phyloP scores from a whole-genome alignment of 768 basidiomycete species.

The Lactarius pseudohatsudake region DNA sequence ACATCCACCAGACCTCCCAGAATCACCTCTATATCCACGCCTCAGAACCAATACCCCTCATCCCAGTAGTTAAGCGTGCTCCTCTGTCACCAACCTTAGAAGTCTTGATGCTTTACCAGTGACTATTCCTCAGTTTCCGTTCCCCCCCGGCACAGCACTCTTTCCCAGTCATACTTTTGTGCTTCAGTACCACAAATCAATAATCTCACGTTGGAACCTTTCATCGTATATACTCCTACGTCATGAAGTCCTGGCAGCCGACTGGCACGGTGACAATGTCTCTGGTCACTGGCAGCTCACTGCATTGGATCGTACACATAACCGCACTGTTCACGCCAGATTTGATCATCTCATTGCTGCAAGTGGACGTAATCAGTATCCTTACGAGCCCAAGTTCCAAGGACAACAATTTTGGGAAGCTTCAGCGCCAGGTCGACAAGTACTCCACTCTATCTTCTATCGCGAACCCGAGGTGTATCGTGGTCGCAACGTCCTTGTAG shows the following conservation, averaged over 20 bases:
- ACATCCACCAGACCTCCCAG: too few species aligned
- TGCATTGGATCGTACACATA: slow-evolving; percentile 31
- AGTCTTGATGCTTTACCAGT: slow-evolving; percentile 36
- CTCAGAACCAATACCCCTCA: slow-evolving; percentile 58
- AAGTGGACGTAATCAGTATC: slow-evolving; percentile 54
- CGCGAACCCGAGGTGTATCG: slow-evolving; percentile 41
- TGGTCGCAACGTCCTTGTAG: slow-evolving; percentile 48
- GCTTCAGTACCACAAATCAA: slow-evolving; percentile 48
- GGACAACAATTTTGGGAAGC: slow-evolving; percentile 53
- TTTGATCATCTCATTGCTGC: slow-evolving; percentile 59
- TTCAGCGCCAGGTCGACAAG: slow-evolving; percentile 37
- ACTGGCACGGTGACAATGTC: slow-evolving; percentile 43
- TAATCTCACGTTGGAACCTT: slow-evolving; percentile 43
- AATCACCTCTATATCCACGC: slow-evolving; percentile 52
- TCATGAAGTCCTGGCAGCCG: slow-evolving; percentile 43
- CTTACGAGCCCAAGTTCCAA: slow-evolving; percentile 37
- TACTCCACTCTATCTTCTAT: slow-evolving; percentile 43
- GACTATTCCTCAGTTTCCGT: slow-evolving; percentile 56
- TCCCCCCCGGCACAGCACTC: slow-evolving; percentile 49
- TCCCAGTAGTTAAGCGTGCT: slow-evolving; percentile 39
- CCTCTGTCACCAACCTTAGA: not conserved
- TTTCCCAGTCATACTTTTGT: slow-evolving; percentile 50
- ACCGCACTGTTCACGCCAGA: slow-evolving; percentile 35
- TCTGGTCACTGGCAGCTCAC: slow-evolving; percentile 48
- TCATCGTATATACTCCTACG: slow-evolving; percentile 43